These are phyloP conservation scores for Aspergillus conjunctus DNA, from an alignment of 495 filamentous ascomycete species.

Conservation along the genomic window DNA sequence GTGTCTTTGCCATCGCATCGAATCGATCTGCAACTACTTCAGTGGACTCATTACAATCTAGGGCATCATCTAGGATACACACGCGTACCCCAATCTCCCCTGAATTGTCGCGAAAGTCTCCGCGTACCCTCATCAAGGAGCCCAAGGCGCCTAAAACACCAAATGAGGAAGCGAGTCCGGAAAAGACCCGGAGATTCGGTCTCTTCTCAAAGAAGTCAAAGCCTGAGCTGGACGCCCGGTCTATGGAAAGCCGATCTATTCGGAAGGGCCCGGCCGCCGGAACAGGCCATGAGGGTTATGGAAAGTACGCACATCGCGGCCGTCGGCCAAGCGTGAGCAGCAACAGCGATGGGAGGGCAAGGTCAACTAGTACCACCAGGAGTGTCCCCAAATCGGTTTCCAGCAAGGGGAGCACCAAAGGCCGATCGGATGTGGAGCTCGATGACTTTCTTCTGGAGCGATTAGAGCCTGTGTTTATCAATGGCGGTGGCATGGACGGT, in stretches of 20 bases:
- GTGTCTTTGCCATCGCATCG: slow-evolving; percentile 16
- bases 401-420: slow-evolving; percentile 57
- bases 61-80: slow-evolving; percentile 37
- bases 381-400: slow-evolving; percentile 49
- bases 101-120: slow-evolving; percentile 34
- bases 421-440: slow-evolving; percentile 54
- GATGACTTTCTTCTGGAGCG: slow-evolving; percentile 75
- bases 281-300: slow-evolving; percentile 96
- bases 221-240: slow-evolving; percentile 53
- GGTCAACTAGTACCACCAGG: slow-evolving; percentile 59
- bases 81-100: slow-evolving; percentile 45
- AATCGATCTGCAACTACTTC: slow-evolving; percentile 38
- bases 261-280: slow-evolving; percentile 88
- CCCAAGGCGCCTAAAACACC: slow-evolving; percentile 23
- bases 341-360: slow-evolving; percentile 45
- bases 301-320: slow-evolving; percentile 63
- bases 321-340: slow-evolving; percentile 53
- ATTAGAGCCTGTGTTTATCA: slow-evolving; percentile 84
- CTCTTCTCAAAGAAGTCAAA: slow-evolving; percentile 77
- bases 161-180: slow-evolving; percentile 31
- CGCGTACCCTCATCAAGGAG: slow-evolving; percentile 33
- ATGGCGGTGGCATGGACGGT: slow-evolving; percentile 62
- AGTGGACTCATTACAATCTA: slow-evolving; percentile 42
- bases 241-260: slow-evolving; percentile 55
- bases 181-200: slow-evolving; percentile 63